Percentiles rank a stretch among this genome's conserved stretches.
These are phyloP conservation scores for Furcasterigmium furcatum DNA, from an alignment of 2,329 filamentous ascomycete species.

Conservation along the genomic window DNA sequence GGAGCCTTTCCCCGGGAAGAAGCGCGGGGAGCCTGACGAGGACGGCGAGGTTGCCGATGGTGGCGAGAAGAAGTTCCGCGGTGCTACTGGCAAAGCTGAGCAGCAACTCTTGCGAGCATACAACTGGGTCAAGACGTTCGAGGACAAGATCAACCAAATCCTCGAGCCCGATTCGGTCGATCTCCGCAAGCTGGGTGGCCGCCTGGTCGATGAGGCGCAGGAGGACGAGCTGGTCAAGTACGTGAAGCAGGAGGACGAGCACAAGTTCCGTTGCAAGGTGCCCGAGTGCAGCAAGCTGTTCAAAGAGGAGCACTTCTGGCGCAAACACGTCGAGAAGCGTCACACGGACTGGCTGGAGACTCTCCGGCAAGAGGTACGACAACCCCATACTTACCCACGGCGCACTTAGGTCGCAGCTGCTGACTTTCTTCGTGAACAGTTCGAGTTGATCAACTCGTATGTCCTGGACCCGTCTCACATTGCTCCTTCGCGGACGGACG, in stretches of 20 bases:
- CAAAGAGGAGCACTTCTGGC: constrained; percentile 96
- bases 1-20: constrained; percentile 80
- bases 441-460: constrained; percentile 89
- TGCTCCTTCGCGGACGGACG: constrained; percentile 86
- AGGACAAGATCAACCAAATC: constrained; percentile 92
- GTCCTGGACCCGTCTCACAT: constrained; percentile 94
- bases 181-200: constrained; percentile 86
- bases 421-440: constrained; percentile 52
- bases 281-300: constrained; percentile 96
- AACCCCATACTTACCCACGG: too few species aligned
- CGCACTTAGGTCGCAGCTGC: constrained; percentile 13
- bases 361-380: constrained; percentile 83
- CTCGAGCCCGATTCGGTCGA: constrained; percentile 87
- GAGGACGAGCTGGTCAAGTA: constrained; percentile 83
- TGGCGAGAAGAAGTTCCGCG: constrained; percentile 71
- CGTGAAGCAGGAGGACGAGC: constrained; percentile 96
- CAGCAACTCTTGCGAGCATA: constrained; percentile 92
- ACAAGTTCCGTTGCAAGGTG: constrained; percentile 95
- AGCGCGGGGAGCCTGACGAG: constrained; percentile 62
- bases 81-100: constrained; percentile 71
- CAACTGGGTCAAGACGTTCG: constrained; percentile 98
- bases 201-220: constrained; percentile 78
- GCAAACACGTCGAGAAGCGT: constrained; percentile 95
- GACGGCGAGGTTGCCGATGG: constrained; percentile 59
- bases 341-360: constrained; percentile 83